A percentile compares a stretch with the other conserved stretches of the same genome.
Conservation (phyloP, 1,139 yeast genomes). For the Candida sojae region DNA sequence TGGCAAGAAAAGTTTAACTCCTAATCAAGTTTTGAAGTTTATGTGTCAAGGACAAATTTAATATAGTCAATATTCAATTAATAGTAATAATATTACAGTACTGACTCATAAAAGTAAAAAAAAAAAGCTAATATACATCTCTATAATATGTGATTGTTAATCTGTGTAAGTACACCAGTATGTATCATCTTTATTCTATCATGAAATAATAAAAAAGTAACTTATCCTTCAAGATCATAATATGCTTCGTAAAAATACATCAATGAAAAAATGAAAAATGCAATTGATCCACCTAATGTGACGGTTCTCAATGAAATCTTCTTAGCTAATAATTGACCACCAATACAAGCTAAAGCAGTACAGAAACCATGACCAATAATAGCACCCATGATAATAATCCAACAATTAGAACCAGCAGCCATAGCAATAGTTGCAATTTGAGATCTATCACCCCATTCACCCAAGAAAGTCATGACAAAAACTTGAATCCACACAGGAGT, state of each 20-base stretch:
- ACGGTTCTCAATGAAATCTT: slow-evolving; percentile 90
- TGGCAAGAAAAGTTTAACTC: slow-evolving; percentile 33
- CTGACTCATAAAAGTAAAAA: neutral
- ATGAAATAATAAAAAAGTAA: neutral
- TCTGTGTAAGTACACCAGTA: neutral
- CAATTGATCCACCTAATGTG: slow-evolving; percentile 85
- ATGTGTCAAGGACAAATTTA: slow-evolving; percentile 40
- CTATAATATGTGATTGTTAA: neutral
- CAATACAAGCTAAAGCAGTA: slow-evolving; percentile 88
- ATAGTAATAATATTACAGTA: neutral
- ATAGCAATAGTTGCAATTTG: slow-evolving; percentile 97
- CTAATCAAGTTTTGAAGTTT: slow-evolving; percentile 42
- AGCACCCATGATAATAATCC: slow-evolving; percentile 89
- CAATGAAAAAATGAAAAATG: slow-evolving; percentile 80
- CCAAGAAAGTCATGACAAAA: slow-evolving; percentile 92
- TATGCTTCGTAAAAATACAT: slow-evolving; percentile 75
- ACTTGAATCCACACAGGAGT: slow-evolving; percentile 95
- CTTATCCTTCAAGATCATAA: slow-evolving; percentile 26
- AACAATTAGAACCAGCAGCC: slow-evolving; percentile 96
- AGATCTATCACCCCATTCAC: slow-evolving; percentile 99
- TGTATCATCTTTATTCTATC: neutral
- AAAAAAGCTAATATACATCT: neutral
- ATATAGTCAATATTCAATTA: neutral
- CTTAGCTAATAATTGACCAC: slow-evolving; percentile 88
- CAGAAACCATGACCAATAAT: slow-evolving; percentile 89